phyloP scores from a whole-genome alignment of 2,329 filamentous ascomycete genomes.

The Escovopsis sp. region DNA sequence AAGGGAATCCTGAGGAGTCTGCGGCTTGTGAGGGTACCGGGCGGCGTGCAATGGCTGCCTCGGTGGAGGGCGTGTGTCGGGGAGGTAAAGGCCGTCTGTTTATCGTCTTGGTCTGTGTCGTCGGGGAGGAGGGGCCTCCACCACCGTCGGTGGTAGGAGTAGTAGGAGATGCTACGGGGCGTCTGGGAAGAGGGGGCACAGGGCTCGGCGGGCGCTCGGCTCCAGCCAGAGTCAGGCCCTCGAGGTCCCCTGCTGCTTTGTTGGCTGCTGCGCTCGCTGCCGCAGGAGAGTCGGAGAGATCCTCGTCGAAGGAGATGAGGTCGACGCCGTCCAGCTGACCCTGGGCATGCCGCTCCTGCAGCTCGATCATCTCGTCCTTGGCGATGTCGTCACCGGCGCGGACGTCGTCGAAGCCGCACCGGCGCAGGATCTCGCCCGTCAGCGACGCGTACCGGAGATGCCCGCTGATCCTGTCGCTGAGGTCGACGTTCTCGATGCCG shows the following conservation, averaged over 20 bases:
- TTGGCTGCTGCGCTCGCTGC: not conserved
- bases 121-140: not conserved
- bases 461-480: constrained; percentile 36
- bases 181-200: constrained; percentile 1
- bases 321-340: constrained; percentile 13
- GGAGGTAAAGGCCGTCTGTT: not conserved
- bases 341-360: constrained; percentile 23
- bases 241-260: constrained; percentile 12
- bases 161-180: constrained; percentile 1
- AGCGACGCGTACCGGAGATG: constrained; percentile 37
- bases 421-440: constrained; percentile 33
- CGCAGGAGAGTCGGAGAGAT: not conserved
- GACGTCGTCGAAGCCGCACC: constrained; percentile 35
- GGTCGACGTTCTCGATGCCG: constrained; percentile 43
- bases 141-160: not conserved
- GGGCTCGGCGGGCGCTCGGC: constrained; percentile 5
- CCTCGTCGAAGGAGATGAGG: constrained; percentile 18
- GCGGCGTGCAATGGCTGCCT: constrained; percentile 1
- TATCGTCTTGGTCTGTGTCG: not conserved
- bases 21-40: not conserved
- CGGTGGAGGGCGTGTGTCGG: not conserved
- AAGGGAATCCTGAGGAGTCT: too few species aligned
- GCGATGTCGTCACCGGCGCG: constrained; percentile 31
- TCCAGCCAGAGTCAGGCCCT: constrained; percentile 14
- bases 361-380: constrained; percentile 33